Evolutionary conservation across 257 asterid genomes (phyloP), one percentile per base, ranked within the genome.

Genomic region (Solanum chiquidenum): DNA sequence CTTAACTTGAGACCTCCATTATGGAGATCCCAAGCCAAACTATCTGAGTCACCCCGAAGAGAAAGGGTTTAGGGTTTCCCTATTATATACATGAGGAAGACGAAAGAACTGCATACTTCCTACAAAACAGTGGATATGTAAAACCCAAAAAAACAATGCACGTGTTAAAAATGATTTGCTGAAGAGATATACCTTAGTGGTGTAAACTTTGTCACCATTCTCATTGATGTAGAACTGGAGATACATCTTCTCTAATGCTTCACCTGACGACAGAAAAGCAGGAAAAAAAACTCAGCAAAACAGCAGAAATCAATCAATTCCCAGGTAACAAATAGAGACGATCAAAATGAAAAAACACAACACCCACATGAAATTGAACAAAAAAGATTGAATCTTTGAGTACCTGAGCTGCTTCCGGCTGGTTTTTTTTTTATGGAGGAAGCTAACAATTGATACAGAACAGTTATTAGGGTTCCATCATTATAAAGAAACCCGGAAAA

Each of bases 121-220:
- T 5, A 10, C 34, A 20, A 34, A 18, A 72, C 80, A 33, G 80
- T 34, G 6, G 11, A 31, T 1, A 5, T 31, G 11, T 71, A 34
- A 71, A 14, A 23, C 40, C 2, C 2, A 42, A 42, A 23, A 20
- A 40, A 77, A 0, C 25, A 23, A n/a, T 55, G 5, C 25, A 72
- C 7, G 21, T 16, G 46, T 9, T 18, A 73, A 20, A 7, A 73
- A 37, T 74, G 34, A 40, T 38, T 23, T 77, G n/a, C 31, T 37
- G 29, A 58, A 34, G 42, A 6, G 34, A 49, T 12, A 60, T 44
- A 94, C 96, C 96, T 92, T 93, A 12, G 96, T 93, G 38, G 96
- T 93, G 91, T 93, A 93, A 83, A 93, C 96, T 85, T 93, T 92
- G 52, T 91, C 94, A 23, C 96, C 95, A 4, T 91, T 92, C 3